phyloP scores from a whole-genome alignment of 257 asterid genomes.

The Nicotiana benthamiana region DNA sequence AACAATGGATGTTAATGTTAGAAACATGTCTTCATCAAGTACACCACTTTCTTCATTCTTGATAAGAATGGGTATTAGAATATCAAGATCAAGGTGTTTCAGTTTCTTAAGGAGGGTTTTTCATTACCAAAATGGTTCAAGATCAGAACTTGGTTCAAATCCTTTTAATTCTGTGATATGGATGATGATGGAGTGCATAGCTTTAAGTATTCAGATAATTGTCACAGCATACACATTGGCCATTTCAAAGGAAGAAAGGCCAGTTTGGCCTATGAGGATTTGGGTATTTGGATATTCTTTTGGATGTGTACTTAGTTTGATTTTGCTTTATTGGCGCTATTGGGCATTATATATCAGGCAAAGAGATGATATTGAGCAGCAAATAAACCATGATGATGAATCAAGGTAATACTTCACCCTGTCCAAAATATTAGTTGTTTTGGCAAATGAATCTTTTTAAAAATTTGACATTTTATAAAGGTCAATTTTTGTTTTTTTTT shows the following conservation, averaged over 20 bases:
- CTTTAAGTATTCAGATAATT: constrained; percentile 44
- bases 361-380: constrained; percentile 62
- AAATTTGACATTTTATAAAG: too few relatives aligned
- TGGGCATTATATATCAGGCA: constrained; percentile 20
- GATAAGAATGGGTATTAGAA: constrained; percentile 55
- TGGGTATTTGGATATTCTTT: constrained; percentile 78
- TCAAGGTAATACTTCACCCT: constrained; percentile 40
- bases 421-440: too few relatives aligned
- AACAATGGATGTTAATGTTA: constrained; percentile 20
- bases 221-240: constrained; percentile 33
- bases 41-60: constrained; percentile 28
- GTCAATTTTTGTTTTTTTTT: too few relatives aligned
- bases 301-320: constrained; percentile 55
- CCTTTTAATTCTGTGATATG: constrained; percentile 69
- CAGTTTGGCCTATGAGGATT: constrained; percentile 91
- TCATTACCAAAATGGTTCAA: constrained; percentile 81
- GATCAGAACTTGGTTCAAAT: constrained; percentile 72
- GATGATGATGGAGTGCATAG: constrained; percentile 61
- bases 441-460: too few relatives aligned
- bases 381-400: constrained; percentile 44
- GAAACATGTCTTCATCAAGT: constrained; percentile 33
- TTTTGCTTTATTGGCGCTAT: constrained; percentile 47
- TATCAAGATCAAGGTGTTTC: constrained; percentile 72
- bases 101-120: constrained; percentile 73
- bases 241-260: constrained; percentile 56